Evolutionary conservation across 2,329 filamentous ascomycete genomes (phyloP), one percentile per base, ranked within the genome.

Genomic region (Alternaria gansuensis): DNA sequence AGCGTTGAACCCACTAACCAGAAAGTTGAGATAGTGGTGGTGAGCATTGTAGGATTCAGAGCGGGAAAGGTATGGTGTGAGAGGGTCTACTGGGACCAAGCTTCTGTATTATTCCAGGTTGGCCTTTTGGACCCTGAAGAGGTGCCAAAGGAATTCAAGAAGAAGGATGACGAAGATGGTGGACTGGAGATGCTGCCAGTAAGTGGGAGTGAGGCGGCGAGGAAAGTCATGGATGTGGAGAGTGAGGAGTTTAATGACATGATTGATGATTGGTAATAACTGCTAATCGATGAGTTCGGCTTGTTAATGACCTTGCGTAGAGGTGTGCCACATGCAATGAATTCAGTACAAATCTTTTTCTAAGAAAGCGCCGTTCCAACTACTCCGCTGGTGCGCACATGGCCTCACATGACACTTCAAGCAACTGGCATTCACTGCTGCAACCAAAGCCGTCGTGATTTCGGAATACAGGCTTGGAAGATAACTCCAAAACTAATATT

Each of bases 21-120:
- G 53, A 79, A 80, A 40, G 84, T 88, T 2, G 85, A 88, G 67
- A 78, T 86, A 3, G 81, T 84, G 0, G 72, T 88, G 2, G 82
- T 88, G 1, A 83, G 79, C 51, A 83, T 88, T 8, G 84, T 87
- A 2, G 81, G 81, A 29, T 77, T 88, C 52, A 75, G 83, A 13
- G 84, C 79, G 0, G 83, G 82, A 0, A 83, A 82, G 62, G 71
- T 87, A 11, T 84, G 82, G 72, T 82, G 81, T 17, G 86, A 88
- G 69, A 81, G 86, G 51, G 74, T 87, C 3, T 87, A 88, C 68
- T 88, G 85, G 85, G 86, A 88, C 64, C 86, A 88, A 65, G 85
- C 86, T 9, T 83, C 80, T 46, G 85, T 88, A 7, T 70, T 88
- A 13, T 82, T 87, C 43, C 85, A 88, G 68, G 77, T 85, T 0